These are phyloP conservation scores for Plasmodium berghei DNA, from an alignment of 169 alveolate species.

Conservation along the genomic window DNA sequence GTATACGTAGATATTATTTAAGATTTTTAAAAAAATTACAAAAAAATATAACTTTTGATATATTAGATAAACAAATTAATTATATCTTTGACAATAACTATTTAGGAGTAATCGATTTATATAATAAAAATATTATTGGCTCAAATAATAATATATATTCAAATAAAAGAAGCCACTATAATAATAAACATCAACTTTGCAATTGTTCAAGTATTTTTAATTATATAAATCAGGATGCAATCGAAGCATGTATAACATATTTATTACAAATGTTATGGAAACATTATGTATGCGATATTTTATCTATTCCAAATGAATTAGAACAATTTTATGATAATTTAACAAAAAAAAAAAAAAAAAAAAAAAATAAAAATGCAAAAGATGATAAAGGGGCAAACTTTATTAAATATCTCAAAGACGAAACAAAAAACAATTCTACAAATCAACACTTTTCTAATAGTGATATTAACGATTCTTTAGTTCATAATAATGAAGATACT, in stretches of 20 bases:
- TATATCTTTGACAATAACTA: conserved; percentile 69
- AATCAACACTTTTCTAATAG: conserved; percentile 27
- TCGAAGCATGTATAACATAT: conserved; percentile 66
- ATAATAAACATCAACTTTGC: background rate
- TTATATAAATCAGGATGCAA: conserved; percentile 34
- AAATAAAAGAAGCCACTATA: background rate
- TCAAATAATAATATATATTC: background rate
- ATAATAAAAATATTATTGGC: background rate
- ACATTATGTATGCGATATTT: conserved; percentile 42
- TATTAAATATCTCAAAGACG: conserved; percentile 52
- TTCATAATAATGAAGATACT: conserved; percentile 16
- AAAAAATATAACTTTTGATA: conserved; percentile 30
- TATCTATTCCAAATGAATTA: conserved; percentile 52
- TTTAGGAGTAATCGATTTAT: conserved; percentile 17
- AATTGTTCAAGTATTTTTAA: conserved; percentile 44
- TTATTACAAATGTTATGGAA: conserved; percentile 40
- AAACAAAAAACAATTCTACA: conserved; percentile 24
- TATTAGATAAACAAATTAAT: conserved; percentile 34
- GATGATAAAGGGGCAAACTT: conserved; percentile 62
- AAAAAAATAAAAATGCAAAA: conserved; percentile 49
- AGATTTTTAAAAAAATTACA: conserved; percentile 31
- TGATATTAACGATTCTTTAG: background rate
- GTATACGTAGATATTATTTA: conserved; percentile 52
- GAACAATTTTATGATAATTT: conserved; percentile 68
- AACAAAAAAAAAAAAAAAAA: conserved; percentile 49